phyloP scores from a whole-genome alignment of 306 rosid species.

The Alnus rubra region DNA sequence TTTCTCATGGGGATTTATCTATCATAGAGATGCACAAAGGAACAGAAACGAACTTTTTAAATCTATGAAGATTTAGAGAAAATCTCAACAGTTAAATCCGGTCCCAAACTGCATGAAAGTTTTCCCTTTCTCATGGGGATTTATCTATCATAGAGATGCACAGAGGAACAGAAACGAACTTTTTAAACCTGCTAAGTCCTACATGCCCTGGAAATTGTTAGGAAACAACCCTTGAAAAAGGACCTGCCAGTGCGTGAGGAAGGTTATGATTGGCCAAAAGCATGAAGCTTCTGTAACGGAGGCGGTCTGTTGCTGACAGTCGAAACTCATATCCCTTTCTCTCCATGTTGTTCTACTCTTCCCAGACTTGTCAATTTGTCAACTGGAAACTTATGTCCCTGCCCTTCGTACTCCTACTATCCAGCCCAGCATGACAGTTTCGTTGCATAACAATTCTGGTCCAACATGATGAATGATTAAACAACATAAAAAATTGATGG shows the following conservation, averaged over 20 bases:
- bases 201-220: background rate
- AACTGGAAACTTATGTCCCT: background rate
- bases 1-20: slow-evolving; percentile 21
- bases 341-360: background rate
- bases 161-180: slow-evolving; percentile 10
- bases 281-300: background rate
- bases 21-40: slow-evolving; percentile 19
- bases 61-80: background rate
- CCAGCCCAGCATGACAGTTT: background rate
- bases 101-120: background rate
- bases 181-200: background rate
- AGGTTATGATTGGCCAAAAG: background rate
- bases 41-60: slow-evolving; percentile 6
- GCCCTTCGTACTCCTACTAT: background rate
- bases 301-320: background rate
- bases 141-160: slow-evolving; percentile 22
- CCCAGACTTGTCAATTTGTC: background rate
- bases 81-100: slow-evolving; percentile 1
- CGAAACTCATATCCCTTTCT: background rate
- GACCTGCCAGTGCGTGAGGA: background rate
- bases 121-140: slow-evolving; percentile 17
- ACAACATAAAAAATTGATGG: background rate
- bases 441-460: background rate
- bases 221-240: slow-evolving; percentile 2
- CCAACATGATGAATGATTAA: background rate